phyloP scores from a whole-genome alignment of 148 eudicot genomes.

The Vaccinium corymbosum region DNA sequence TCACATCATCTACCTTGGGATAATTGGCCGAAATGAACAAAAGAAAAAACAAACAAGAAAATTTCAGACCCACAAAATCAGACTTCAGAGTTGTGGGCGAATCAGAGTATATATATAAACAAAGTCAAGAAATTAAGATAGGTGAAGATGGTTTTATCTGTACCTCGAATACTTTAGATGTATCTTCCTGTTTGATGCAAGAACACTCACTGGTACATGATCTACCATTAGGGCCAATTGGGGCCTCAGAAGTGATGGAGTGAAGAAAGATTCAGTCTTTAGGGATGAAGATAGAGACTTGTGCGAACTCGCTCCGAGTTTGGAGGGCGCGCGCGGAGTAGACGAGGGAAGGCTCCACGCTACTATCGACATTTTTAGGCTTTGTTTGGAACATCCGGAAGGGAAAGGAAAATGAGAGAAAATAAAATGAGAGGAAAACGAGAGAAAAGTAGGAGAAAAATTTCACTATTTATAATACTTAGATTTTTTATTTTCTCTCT shows the following conservation, averaged over 20 bases:
- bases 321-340: background rate
- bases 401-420: too few relatives aligned
- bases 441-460: too few relatives aligned
- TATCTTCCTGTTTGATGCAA: constrained; percentile 19
- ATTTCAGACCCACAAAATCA: background rate
- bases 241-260: background rate
- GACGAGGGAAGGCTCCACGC: background rate
- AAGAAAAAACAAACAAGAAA: background rate
- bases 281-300: background rate
- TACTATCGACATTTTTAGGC: background rate
- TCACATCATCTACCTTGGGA: background rate
- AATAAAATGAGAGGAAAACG: too few relatives aligned
- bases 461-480: too few relatives aligned
- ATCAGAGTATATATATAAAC: background rate
- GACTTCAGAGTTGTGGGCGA: background rate
- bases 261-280: background rate
- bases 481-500: too few relatives aligned
- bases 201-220: constrained; percentile 8
- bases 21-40: background rate
- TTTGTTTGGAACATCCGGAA: too few relatives aligned
- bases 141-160: background rate
- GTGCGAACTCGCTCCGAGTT: background rate
- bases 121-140: background rate
- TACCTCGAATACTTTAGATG: constrained; percentile 15
- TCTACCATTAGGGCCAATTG: background rate